A percentile compares a stretch with the other conserved stretches of the same genome.
These are phyloP conservation scores for Tuctoria greenei DNA, from an alignment of 176 grass and related monocot species.

Conservation along the genomic window DNA sequence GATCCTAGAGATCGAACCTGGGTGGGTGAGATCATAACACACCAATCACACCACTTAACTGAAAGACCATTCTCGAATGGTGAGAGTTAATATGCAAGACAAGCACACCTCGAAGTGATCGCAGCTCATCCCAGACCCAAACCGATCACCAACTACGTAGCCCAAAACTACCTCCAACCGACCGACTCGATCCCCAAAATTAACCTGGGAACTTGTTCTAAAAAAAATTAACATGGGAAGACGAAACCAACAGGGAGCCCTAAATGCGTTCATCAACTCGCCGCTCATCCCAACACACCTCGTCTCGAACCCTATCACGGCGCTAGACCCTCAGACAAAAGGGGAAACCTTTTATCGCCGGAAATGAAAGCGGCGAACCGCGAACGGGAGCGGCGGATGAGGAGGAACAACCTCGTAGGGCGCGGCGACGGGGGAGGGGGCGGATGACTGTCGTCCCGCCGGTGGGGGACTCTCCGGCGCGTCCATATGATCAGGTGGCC, in stretches of 20 bases:
- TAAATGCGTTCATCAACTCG: neutral
- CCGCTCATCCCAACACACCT: neutral
- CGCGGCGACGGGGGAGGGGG: neutral
- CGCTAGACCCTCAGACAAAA: neutral
- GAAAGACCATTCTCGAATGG: too few relatives aligned
- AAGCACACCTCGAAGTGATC: neutral
- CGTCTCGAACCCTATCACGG: neutral
- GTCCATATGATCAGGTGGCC: neutral
- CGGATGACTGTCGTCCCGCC: neutral
- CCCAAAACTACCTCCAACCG: neutral
- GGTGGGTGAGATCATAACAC: too few relatives aligned
- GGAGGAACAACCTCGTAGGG: conserved; percentile 4
- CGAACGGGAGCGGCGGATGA: neutral
- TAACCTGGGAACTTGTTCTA: too few relatives aligned
- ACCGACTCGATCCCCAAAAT: neutral
- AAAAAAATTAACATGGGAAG: neutral
- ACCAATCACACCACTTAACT: too few relatives aligned
- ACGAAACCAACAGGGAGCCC: neutral
- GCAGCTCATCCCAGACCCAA: neutral
- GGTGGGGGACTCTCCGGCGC: neutral
- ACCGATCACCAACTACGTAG: neutral
- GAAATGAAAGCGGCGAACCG: neutral
- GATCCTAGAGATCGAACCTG: too few relatives aligned
- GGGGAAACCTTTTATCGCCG: neutral
- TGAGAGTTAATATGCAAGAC: neutral